A percentile compares a stretch with the other conserved stretches of the same genome.
Evolutionary conservation across 169 alveolate genomes (phyloP).

Genomic region (Eimeria sp.): DNA sequence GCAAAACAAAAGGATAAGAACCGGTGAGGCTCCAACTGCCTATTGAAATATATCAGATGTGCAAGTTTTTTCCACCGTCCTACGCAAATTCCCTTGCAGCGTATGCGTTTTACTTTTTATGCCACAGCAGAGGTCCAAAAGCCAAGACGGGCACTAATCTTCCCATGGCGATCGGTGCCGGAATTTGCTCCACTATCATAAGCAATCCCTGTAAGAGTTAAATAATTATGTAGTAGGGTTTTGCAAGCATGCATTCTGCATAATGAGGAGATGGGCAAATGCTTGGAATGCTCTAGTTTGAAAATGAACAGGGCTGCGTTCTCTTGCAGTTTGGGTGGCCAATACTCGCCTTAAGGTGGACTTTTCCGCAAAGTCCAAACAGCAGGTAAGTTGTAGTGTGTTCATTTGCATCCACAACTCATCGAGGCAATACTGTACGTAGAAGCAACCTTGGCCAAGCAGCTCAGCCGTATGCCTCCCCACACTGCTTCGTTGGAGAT

Average conservation of each 20-base stretch:
- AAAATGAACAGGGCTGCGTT: not conserved
- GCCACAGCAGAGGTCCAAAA: conserved; percentile 54
- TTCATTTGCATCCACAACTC: not conserved
- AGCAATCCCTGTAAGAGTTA: conserved; percentile 80
- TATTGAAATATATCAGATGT: not conserved
- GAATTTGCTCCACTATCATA: conserved; percentile 76
- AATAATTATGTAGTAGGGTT: not conserved
- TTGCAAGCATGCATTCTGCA: not conserved
- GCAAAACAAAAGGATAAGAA: conserved; percentile 64
- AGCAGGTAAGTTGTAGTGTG: conserved; percentile 9
- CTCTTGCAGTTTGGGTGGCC: conserved; percentile 82
- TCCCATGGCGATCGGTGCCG: conserved; percentile 79
- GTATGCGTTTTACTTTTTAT: not conserved
- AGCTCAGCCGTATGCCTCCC: not conserved
- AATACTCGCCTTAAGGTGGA: conserved; percentile 82
- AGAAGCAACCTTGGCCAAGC: not conserved
- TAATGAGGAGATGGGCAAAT: not conserved
- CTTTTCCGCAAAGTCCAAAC: conserved; percentile 22
- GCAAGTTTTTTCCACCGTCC: not conserved
- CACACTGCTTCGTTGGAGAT: not conserved
- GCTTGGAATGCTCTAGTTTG: not conserved
- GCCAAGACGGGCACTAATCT: conserved; percentile 62
- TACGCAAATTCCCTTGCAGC: not conserved
- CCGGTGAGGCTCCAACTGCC: conserved; percentile 34
- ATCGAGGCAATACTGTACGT: not conserved